Evolutionary conservation across 192 early-diverging fungal species (phyloP).

Genomic region (Borealophlyctis nickersoniae): DNA sequence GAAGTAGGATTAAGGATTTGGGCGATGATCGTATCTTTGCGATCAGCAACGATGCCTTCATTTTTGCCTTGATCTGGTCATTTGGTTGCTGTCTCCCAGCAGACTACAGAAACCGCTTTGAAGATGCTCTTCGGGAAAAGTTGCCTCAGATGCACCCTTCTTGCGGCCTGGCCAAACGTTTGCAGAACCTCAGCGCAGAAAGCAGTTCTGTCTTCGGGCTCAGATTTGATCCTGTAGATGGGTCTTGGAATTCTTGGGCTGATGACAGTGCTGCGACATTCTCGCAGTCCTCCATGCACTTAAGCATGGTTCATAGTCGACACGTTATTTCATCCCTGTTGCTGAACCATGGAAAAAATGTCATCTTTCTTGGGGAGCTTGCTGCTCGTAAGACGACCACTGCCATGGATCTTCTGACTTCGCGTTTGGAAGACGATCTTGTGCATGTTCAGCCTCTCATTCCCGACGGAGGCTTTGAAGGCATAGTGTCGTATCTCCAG

Average conservation of each 20-base stretch:
- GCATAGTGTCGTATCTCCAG: too few species aligned
- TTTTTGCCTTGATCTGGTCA: conserved; percentile 8
- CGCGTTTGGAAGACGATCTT: too few species aligned
- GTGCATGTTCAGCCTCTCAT: too few species aligned
- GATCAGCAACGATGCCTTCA: background rate
- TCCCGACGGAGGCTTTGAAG: too few species aligned
- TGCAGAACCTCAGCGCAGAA: background rate
- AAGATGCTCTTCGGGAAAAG: background rate
- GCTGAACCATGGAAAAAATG: background rate
- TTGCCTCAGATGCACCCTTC: background rate
- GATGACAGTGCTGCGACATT: too few species aligned
- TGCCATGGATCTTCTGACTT: background rate
- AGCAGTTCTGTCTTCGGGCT: background rate
- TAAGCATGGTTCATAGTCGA: background rate
- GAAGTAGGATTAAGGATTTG: too few species aligned
- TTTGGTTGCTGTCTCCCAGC: background rate
- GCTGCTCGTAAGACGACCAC: background rate
- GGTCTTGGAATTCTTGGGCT: too few species aligned
- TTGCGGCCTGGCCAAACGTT: background rate
- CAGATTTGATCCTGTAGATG: background rate
- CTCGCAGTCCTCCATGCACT: background rate
- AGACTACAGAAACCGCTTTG: background rate
- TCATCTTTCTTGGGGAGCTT: background rate
- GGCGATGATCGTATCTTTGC: too few species aligned
- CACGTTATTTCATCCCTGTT: background rate